A percentile compares a stretch with the other conserved stretches of the same genome.
phyloP scores from a whole-genome alignment of 768 basidiomycete species.

The Phaffia tasmanica region DNA sequence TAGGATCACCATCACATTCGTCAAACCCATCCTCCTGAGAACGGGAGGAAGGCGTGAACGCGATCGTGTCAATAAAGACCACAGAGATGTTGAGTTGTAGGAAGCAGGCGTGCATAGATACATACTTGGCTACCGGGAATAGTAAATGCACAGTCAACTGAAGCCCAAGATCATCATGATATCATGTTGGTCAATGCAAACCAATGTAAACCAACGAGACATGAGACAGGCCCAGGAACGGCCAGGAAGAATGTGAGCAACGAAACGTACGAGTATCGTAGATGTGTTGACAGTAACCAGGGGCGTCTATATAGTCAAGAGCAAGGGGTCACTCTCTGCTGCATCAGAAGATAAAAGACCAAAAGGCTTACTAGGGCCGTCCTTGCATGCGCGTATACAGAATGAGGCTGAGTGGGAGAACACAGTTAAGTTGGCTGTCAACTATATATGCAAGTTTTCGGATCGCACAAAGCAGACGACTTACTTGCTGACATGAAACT shows the following conservation, averaged over 20 bases:
- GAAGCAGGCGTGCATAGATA: too few relatives aligned
- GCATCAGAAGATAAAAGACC: not conserved
- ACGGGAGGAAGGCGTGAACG: not conserved
- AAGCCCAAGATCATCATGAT: not conserved
- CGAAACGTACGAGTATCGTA: constrained; percentile 38
- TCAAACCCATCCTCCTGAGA: not conserved
- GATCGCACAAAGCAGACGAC: not conserved
- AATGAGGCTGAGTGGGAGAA: not conserved
- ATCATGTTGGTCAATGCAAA: not conserved
- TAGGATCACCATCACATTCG: not conserved
- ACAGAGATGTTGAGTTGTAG: too few relatives aligned
- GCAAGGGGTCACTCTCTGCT: not conserved
- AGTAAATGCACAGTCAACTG: not conserved
- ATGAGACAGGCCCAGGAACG: too few relatives aligned
- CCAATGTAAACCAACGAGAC: not conserved
- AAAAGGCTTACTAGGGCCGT: not conserved
- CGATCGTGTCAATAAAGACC: too few relatives aligned
- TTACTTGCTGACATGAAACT: constrained; percentile 43
- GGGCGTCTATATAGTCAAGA: not conserved
- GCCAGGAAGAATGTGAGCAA: too few relatives aligned
- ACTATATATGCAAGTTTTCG: too few relatives aligned
- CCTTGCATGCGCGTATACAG: not conserved
- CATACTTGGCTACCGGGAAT: not conserved
- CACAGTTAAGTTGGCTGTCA: not conserved
- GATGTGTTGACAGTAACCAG: constrained; percentile 38